Evolutionary conservation across 805 yeast species (phyloP), one percentile per base, ranked within the genome.

Genomic region (Cyberlindnera maritima): DNA sequence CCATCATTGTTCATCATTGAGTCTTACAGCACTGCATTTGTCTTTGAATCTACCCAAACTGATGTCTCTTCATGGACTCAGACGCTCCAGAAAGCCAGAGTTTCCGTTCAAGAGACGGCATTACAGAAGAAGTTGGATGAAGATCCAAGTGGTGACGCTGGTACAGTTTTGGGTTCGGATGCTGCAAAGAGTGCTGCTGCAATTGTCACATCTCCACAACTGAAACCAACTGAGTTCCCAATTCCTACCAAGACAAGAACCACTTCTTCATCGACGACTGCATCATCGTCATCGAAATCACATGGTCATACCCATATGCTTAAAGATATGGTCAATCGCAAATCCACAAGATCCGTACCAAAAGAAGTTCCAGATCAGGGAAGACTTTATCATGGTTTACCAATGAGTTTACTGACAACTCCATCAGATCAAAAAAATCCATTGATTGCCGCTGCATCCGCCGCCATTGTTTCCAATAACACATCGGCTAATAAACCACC

Each of bases 11-110:
- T 84, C 67, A 84, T 81, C 1, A 74, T 84, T 29, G 75, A 74
- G 49, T 80, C 88, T 0, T 68, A 69, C n/a, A 69, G 64, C 25
- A 69, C 77, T 13, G 73, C 88, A 0, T 76, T 82, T 54, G 70
- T 77, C 4, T 77, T 81, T 60, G 83, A 80, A 54, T 79, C 76
- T 11, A 77, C 77, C 35, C 75, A 72, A 45, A 63, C 60, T 34
- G 84, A 79, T 32, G 68, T 79, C 1, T 65, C 71, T 13, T 59
- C 67, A 17, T 85, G 92, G 92, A 76, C 87, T 1, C 72, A 70
- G 32, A 61, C 76, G 0, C 62, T 83, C 17, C 77, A 76, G 5
- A 73, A 69, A 47, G 68, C 84, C 2, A 74, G 79, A 43, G 60
- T 63, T 13, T 67, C 70, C 34, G 79, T 76, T 28, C 72, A 68